Evolutionary conservation across 164 flowering plant species (phyloP).

Genomic region (Dillenia turbinata): DNA sequence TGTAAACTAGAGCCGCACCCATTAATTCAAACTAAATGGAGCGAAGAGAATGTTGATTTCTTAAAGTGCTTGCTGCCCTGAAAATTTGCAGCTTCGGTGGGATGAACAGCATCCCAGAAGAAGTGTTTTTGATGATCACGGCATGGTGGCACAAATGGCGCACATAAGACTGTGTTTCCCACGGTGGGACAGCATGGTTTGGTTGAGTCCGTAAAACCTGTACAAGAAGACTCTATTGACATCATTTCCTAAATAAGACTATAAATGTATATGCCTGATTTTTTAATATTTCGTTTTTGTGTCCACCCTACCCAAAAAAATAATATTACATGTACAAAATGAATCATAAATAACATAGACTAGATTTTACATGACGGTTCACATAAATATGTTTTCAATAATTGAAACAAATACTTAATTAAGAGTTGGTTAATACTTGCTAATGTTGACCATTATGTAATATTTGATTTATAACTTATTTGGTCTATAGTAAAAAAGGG

Average conservation of each 20-base stretch:
- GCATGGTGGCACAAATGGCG: slow-evolving; percentile 34
- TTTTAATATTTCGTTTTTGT: neutral
- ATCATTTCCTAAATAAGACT: no score
- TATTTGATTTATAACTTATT: no score
- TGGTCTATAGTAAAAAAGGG: no score
- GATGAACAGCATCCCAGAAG: slow-evolving; percentile 54
- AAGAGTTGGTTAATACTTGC: no score
- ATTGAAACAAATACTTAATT: no score
- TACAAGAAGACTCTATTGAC: neutral
- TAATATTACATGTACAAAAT: no score
- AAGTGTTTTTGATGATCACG: slow-evolving; percentile 10
- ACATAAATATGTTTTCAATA: no score
- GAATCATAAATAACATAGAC: no score
- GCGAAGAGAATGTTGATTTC: slow-evolving; percentile 27
- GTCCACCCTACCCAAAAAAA: slow-evolving; percentile 9
- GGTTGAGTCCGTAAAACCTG: slow-evolving; percentile 31
- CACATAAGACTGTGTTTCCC: slow-evolving; percentile 33
- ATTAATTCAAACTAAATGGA: slow-evolving; percentile 16
- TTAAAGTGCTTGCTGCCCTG: slow-evolving; percentile 28
- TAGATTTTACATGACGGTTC: no score
- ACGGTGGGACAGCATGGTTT: slow-evolving; percentile 43
- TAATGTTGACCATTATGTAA: slow-evolving; percentile 23
- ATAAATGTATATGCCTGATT: neutral
- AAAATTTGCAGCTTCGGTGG: slow-evolving; percentile 24
- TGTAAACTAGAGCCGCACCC: neutral